Evolutionary conservation across 2,329 filamentous ascomycete genomes (phyloP), one percentile per base, ranked within the genome.

Genomic region (Chrysosporium queenslandicum): DNA sequence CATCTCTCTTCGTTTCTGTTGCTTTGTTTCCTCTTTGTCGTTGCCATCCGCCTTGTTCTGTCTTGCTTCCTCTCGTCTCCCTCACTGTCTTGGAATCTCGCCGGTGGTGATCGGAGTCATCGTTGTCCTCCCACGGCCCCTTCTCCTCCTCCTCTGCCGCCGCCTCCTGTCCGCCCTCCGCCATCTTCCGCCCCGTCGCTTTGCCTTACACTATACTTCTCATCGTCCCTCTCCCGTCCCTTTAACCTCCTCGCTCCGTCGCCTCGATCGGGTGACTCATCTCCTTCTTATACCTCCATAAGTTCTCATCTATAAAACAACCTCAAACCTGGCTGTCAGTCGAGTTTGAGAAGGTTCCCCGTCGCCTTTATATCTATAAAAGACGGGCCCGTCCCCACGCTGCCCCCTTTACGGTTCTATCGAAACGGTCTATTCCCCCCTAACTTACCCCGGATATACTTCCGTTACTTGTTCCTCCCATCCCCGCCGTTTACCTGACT

Each of bases 361-460:
- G 56, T 58, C 56, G 49, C 56, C 56, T 58, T 53, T 50, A 40
- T 47, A 47, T 29, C 16, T 18, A 25, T 14, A 32, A 53, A 58
- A 58, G 56, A 58, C 56, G 56, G 56, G 53, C 40, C 39, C 46
- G 45, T 48, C 48, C 50, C 37, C 16, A 41, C 39, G 55, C 49
- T 49, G 34, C 45, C 48, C 32, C 34, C 48, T 39, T 51, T 43
- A 47, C 53, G 56, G 52, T 56, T 53, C 46, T 52, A 46, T 46
- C 56, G 29, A 47, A 55, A 53, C 56, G 56, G 56, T 58, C 47
- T 53, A 54, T 46, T 55, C 36, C 54, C 55, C 52, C 40, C 45
- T 14, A 23, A 14, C 39, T 12, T 21, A 16, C 50, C 45, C 21
- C 42, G 46, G 29, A 54, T 45, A 32, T 36, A 50, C 18, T 50